Percentiles rank a stretch among this genome's conserved stretches.
Evolutionary conservation across 768 basidiomycete species (phyloP).

Genomic region (Podaxis sp.): DNA sequence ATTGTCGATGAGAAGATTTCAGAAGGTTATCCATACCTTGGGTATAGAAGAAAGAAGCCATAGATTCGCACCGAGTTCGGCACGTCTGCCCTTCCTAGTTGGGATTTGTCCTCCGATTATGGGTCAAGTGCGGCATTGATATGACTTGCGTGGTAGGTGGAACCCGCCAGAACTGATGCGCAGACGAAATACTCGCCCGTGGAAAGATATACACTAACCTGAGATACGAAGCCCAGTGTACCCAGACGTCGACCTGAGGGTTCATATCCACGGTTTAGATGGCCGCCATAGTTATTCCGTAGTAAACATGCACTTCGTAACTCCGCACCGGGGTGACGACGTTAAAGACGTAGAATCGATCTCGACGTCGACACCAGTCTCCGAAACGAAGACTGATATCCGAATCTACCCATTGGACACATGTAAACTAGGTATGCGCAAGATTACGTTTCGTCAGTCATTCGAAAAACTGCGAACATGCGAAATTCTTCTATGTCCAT

Average conservation of each 20-base stretch:
- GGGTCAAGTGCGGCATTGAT: neutral
- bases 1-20: neutral
- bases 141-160: neutral
- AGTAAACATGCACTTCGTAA: neutral
- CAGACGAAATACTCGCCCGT: neutral
- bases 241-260: neutral
- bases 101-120: neutral
- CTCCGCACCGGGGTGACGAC: neutral
- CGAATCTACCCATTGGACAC: neutral
- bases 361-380: neutral
- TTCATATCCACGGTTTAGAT: neutral
- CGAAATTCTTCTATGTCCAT: neutral
- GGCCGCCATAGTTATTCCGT: neutral
- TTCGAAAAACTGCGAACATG: neutral
- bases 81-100: neutral
- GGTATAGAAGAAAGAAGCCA: neutral
- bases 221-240: neutral
- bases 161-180: neutral
- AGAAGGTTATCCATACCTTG: neutral
- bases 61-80: conserved; percentile 1
- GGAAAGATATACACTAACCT: neutral
- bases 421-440: neutral
- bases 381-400: neutral
- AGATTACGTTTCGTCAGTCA: neutral
- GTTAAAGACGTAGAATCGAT: neutral